Percentiles rank a stretch among this genome's conserved stretches.
Conservation (phyloP, 768 basidiomycete species). For the Termitomyces sp. region DNA sequence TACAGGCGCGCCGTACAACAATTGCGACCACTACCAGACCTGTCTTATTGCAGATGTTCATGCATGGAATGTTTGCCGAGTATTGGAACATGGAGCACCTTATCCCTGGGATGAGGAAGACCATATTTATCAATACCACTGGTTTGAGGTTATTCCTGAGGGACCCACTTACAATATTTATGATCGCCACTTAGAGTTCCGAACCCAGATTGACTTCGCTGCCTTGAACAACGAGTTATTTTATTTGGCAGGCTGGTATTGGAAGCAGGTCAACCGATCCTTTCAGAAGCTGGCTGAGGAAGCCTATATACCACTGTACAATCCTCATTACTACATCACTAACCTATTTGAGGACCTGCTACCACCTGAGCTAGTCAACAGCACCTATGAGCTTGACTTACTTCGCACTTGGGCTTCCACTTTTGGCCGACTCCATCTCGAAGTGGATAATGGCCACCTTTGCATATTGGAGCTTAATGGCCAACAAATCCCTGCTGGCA, state of each 20-base stretch:
- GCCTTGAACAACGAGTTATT: background rate
- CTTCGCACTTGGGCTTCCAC: no score
- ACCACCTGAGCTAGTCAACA: no score
- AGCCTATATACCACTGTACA: background rate
- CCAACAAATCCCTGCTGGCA: no score
- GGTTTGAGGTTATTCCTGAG: background rate
- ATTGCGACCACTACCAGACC: no score
- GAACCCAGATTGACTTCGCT: background rate
- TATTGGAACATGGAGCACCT: background rate
- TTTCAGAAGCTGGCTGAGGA: background rate
- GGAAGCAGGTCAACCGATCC: background rate
- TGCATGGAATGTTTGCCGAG: background rate
- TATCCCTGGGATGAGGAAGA: background rate
- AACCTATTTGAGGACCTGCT: background rate
- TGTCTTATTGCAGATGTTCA: background rate
- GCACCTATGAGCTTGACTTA: no score
- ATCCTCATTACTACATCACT: background rate
- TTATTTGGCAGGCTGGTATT: background rate
- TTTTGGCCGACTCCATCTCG: no score
- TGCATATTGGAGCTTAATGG: no score
- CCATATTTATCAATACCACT: background rate
- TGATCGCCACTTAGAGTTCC: background rate
- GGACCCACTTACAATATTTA: background rate
- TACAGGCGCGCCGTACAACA: background rate
- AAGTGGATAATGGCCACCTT: no score